A percentile compares a stretch with the other conserved stretches of the same genome.
phyloP scores from a whole-genome alignment of 495 filamentous ascomycete species.

The Stereocaulon alpinum region DNA sequence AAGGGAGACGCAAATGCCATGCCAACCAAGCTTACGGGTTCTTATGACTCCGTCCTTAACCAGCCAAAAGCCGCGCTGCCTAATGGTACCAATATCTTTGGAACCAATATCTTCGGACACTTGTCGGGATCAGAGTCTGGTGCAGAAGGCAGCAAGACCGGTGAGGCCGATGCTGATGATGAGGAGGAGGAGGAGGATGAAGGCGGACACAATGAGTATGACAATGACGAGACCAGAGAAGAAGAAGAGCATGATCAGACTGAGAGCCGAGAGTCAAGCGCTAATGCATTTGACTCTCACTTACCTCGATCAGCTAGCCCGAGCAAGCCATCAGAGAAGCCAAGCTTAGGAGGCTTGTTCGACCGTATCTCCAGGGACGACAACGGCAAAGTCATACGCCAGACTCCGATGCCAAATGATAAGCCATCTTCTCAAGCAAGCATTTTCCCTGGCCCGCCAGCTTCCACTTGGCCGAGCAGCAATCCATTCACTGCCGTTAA shows the following conservation, averaged over 20 bases:
- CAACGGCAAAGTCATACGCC: constrained; percentile 40
- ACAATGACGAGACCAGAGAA: constrained; percentile 24
- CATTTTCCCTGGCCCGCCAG: constrained; percentile 15
- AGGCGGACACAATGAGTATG: constrained; percentile 37
- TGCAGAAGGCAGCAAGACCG: constrained; percentile 34
- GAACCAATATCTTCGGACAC: constrained; percentile 28
- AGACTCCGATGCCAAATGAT: constrained; percentile 20
- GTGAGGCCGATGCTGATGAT: constrained; percentile 22
- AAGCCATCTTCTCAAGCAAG: constrained; percentile 6
- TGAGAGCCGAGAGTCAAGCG: constrained; percentile 18
- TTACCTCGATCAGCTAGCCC: neutral
- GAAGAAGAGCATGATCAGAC: constrained; percentile 26
- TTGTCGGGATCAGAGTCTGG: constrained; percentile 44
- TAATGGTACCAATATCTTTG: constrained; percentile 45
- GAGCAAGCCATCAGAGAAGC: constrained; percentile 19
- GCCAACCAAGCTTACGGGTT: constrained; percentile 24
- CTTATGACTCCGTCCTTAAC: constrained; percentile 19
- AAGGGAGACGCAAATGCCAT: constrained; percentile 10
- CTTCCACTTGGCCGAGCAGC: neutral
- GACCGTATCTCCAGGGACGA: constrained; percentile 42
- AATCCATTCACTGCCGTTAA: constrained; percentile 15
- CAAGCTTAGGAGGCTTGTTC: constrained; percentile 35
- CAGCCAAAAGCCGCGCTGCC: constrained; percentile 15
- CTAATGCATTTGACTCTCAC: constrained; percentile 16
- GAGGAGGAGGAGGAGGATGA: constrained; percentile 33